Conservation (phyloP, 2,329 filamentous ascomycete genomes). For the Aspergillus sp. region DNA sequence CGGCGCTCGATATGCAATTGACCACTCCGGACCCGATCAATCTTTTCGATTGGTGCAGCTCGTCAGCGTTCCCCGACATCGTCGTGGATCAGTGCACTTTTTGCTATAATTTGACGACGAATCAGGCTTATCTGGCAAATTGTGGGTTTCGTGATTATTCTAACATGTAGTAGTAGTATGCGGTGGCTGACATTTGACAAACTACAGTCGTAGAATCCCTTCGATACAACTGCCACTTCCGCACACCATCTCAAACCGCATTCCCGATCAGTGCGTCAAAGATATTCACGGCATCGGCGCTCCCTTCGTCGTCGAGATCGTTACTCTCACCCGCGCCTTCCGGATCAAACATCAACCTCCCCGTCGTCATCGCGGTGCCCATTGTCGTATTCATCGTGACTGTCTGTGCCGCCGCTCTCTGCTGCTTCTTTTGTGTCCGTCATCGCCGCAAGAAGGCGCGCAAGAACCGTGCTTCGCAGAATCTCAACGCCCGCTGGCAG, state of each 20-base stretch:
- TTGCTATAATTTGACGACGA: constrained; percentile 37
- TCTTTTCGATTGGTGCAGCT: constrained; percentile 31
- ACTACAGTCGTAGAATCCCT: constrained; percentile 37
- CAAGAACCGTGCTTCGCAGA: constrained; percentile 17
- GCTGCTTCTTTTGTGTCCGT: constrained; percentile 38
- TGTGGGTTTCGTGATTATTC: constrained; percentile 25
- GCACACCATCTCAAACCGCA: constrained; percentile 22
- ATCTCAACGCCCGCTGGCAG: constrained; percentile 29
- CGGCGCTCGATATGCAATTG: constrained; percentile 26
- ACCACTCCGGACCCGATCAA: constrained; percentile 20
- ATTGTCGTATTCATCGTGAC: constrained; percentile 36
- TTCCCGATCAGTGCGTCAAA: constrained; percentile 34
- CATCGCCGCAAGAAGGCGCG: constrained; percentile 31
- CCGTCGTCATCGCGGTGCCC: constrained; percentile 36
- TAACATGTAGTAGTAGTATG: background rate
- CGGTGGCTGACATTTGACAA: background rate
- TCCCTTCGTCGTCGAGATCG: constrained; percentile 25
- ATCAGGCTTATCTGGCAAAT: constrained; percentile 36
- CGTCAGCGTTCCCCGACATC: constrained; percentile 32
- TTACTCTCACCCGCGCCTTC: constrained; percentile 12
- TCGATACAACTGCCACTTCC: constrained; percentile 38
- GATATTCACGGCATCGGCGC: constrained; percentile 35
- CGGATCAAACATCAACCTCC: constrained; percentile 22
- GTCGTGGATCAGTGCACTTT: constrained; percentile 34
- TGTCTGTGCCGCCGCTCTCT: constrained; percentile 20